These are phyloP conservation scores for Citrullus mucosospermus DNA, from an alignment of 306 rosid species.

Conservation along the genomic window DNA sequence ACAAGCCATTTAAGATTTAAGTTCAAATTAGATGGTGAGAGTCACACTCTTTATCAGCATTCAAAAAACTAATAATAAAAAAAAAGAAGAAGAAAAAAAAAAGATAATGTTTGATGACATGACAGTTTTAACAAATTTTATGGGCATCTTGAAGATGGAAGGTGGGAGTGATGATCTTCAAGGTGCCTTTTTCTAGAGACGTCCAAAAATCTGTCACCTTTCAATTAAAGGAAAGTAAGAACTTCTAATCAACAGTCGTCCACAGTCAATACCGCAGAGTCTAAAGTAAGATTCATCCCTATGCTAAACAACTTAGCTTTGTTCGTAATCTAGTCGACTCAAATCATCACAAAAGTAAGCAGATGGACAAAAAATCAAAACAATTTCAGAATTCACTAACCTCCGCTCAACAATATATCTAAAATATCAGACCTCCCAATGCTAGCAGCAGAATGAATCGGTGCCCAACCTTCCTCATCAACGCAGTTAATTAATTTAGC, in stretches of 20 bases:
- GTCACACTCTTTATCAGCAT: background rate
- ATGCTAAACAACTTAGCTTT: background rate
- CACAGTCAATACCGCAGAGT: background rate
- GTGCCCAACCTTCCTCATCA: slow-evolving; percentile 96
- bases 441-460: slow-evolving; percentile 89
- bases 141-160: background rate
- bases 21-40: background rate
- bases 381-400: slow-evolving; percentile 10
- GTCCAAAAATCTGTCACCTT: no score
- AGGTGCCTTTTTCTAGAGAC: background rate
- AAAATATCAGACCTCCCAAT: slow-evolving; percentile 49
- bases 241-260: background rate
- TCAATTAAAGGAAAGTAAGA: no score
- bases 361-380: background rate
- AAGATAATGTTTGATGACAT: background rate
- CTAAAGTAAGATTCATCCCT: background rate
- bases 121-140: background rate
- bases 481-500: slow-evolving; percentile 34
- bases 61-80: background rate
- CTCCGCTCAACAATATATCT: slow-evolving; percentile 44
- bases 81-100: background rate
- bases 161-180: background rate
- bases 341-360: background rate
- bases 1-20: background rate
- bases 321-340: background rate